Base-by-base conservation (phyloP, 1,284 basidiomycete genomes). In the Coriolopsis trogii region DNA sequence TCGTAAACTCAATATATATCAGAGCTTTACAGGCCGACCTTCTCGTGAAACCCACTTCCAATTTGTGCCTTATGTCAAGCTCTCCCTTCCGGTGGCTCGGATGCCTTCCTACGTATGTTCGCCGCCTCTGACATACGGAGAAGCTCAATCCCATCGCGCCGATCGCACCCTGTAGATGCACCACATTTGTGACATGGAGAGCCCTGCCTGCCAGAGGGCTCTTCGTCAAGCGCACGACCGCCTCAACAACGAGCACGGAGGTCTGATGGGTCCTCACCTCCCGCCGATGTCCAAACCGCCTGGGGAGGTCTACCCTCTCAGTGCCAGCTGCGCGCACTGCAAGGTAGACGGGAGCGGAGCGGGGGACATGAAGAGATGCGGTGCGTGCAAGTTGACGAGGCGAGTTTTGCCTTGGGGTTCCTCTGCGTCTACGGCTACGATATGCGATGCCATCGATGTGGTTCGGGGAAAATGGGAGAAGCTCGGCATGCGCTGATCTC, bases 101-200 rank as follows among this genome's bases (percentile, higher is more conserved):
- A 18, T 56, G 49, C 46, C 49, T 56, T n/a, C 28, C 49, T 48
- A 29, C 31, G 34, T 24, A n/a, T 28, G 5, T 16, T 3, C 18
- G 23, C 15, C 26, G 9, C 8, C 24, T n/a, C 25, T n/a, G 10
- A 23, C 16, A 3, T 6, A 13, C 6, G n/a, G 8, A 9, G n/a
- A 10, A 10, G 8, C 29, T 12, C 3, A 21, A 6, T 8, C 4
- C 15, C 29, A 13, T 15, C 20, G 40, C 34, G 21, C 21, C 31
- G 13, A 2, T 40, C 9, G 10, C 21, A 7, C 18, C 31, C 10
- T 8, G 24, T 28, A 56, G 49, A 49, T 51, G 16, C 54, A 51
- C 42, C 54, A 56, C 39, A n/a, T 51, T 2, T 56, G 49, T 46
- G 49, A 51, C 34, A 45, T 49, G 46, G 54, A 51, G n/a, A 40